These are phyloP conservation scores for Escallonia herrerae DNA, from an alignment of 129 eudicot genomes.

Conservation along the genomic window DNA sequence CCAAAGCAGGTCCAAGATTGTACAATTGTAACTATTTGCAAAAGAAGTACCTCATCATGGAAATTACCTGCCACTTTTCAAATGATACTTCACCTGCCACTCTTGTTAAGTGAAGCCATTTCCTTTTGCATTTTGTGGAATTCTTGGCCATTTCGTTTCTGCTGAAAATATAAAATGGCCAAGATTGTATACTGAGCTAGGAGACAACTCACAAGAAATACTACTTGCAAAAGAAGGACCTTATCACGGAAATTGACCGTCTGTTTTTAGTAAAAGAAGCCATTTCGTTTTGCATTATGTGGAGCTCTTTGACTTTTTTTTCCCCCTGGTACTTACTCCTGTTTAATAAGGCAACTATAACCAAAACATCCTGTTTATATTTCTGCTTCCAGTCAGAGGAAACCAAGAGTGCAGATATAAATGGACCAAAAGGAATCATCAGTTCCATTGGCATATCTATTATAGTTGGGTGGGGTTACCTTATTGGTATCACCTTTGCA, in stretches of 20 bases:
- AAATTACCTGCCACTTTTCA: too few relatives aligned
- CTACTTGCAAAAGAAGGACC: background rate
- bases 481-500: constrained; percentile 87
- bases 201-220: too few relatives aligned
- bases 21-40: too few relatives aligned
- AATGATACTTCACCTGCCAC: too few relatives aligned
- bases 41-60: too few relatives aligned
- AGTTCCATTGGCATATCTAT: constrained; percentile 89
- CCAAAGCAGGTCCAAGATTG: too few relatives aligned
- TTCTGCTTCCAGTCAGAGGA: constrained; percentile 71
- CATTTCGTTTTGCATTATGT: background rate
- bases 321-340: background rate
- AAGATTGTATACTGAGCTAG: too few relatives aligned
- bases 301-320: background rate
- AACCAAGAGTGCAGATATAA: constrained; percentile 86
- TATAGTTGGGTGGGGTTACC: constrained; percentile 91
- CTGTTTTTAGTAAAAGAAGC: background rate
- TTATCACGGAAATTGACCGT: background rate
- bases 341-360: background rate
- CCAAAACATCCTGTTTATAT: constrained; percentile 1
- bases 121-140: too few relatives aligned
- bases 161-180: too few relatives aligned
- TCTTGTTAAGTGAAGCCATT: too few relatives aligned
- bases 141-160: too few relatives aligned
- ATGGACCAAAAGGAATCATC: constrained; percentile 94